These are phyloP conservation scores for Monilinia fructicola DNA, from an alignment of 2,329 filamentous ascomycete genomes.

Conservation along the genomic window DNA sequence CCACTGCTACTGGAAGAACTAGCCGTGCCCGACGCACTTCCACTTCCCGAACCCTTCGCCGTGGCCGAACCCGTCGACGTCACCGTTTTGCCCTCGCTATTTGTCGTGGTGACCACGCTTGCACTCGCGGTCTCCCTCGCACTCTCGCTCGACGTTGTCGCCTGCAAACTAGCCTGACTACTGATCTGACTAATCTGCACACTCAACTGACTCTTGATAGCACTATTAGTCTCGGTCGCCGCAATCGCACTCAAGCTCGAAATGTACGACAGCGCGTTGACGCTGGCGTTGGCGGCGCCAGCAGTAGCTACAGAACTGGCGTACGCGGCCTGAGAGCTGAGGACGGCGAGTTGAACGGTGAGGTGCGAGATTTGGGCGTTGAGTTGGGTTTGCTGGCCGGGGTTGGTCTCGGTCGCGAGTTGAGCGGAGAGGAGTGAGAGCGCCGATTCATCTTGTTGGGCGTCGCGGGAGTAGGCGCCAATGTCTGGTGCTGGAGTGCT, in stretches of 20 bases:
- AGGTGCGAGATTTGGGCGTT: constrained; percentile 10
- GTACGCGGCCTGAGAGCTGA: constrained; percentile 6
- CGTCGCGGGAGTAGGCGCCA: constrained; percentile 6
- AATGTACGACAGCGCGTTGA: background rate
- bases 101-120: background rate
- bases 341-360: constrained; percentile 3
- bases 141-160: constrained; percentile 28
- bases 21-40: background rate
- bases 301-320: background rate
- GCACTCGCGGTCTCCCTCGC: background rate
- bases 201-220: constrained; percentile 16
- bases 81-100: background rate
- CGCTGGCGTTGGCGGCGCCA: background rate
- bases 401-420: constrained; percentile 9
- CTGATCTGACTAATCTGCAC: constrained; percentile 21
- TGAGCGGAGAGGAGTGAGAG: constrained; percentile 9
- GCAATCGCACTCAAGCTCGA: constrained; percentile 12
- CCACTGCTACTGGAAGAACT: background rate
- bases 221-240: constrained; percentile 12
- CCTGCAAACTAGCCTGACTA: background rate
- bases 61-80: background rate
- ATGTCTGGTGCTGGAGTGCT: background rate
- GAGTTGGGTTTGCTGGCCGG: constrained; percentile 5
- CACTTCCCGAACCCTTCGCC: background rate
- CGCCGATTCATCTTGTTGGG: background rate